Conservation (phyloP, 257 asterid genomes). For the Penstemon newberryi region DNA sequence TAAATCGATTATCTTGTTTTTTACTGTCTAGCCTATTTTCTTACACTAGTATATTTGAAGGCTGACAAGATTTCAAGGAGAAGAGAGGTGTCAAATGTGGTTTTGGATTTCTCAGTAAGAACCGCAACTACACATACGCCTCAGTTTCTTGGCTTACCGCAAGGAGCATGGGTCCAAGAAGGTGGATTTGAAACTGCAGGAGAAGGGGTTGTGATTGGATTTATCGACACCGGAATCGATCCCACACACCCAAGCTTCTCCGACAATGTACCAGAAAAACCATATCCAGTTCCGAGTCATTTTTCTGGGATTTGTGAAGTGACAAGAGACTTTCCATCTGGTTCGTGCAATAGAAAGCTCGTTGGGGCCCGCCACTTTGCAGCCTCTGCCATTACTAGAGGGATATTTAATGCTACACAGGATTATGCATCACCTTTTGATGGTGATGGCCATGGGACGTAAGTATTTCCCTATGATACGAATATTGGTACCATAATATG, state of each 20-base stretch:
- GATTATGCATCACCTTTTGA: slow-evolving; percentile 97
- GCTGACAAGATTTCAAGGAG: slow-evolving; percentile 76
- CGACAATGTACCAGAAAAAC: slow-evolving; percentile 56
- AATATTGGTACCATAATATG: background rate
- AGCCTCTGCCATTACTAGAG: slow-evolving; percentile 96
- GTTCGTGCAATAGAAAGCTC: slow-evolving; percentile 97
- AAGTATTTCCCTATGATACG: slow-evolving; percentile 35
- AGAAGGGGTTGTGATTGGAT: slow-evolving; percentile 91
- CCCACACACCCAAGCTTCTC: slow-evolving; percentile 93
- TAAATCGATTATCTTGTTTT: background rate
- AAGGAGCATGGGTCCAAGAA: slow-evolving; percentile 94
- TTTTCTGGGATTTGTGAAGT: slow-evolving; percentile 96
- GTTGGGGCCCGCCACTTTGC: slow-evolving; percentile 99
- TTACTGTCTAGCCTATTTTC: background rate
- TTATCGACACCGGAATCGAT: slow-evolving; percentile 93
- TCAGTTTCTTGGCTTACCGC: slow-evolving; percentile 89
- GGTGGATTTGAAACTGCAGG: slow-evolving; percentile 95
- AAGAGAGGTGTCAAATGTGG: slow-evolving; percentile 76
- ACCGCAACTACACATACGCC: slow-evolving; percentile 97
- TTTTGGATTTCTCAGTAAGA: slow-evolving; percentile 79
- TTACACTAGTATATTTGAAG: slow-evolving; percentile 41
- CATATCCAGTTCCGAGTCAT: slow-evolving; percentile 80
- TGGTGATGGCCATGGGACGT: slow-evolving; percentile 99
- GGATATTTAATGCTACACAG: slow-evolving; percentile 91
- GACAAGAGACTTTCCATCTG: slow-evolving; percentile 92